Evolutionary conservation across 169 alveolate genomes (phyloP), one percentile per base, ranked within the genome.

Genomic region (Plasmodium blacklocki): DNA sequence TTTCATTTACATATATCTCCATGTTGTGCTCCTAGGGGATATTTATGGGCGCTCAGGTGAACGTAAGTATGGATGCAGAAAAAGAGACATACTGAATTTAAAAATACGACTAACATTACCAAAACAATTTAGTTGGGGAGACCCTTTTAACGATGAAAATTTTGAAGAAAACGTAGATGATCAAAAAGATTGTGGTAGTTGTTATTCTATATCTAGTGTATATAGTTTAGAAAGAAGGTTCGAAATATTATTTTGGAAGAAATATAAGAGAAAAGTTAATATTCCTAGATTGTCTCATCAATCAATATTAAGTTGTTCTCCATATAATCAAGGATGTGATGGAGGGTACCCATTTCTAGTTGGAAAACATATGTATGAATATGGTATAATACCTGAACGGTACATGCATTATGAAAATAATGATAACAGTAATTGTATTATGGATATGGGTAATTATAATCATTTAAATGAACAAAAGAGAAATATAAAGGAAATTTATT

Each of bases 121-220:
- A 15, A 80, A 64, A 15, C 86, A 88, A 9, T 93, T 93, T 89
- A 91, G 95, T 21, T 89, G 94, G 94, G 97, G 97, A 2, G 97
- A 95, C 71, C 92, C 97, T 6, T 95, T 92, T 86, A 75, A 72
- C 7, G 92, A 92, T 7, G 85, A 75, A 2, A 64, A 67, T 18
- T 89, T 90, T 45, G 78, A 74, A 23, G 92, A 72, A 18, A 67
- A 74, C 1, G 80, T 66, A 43, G 94, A 74, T 23, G 89, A 94
- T 66, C 98, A 97, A 88, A 97, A 96, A 32, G 95, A 95, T 29
- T 98, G 99, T 87, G 99, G 99, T 18, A 97, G 98, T 43, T 98
- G 99, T 78, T 98, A 98, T 93, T 96, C 98, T 18, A 90, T 96
- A 63, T 89, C 99, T 19, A 93, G 98, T 47, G 92, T 96, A 12